Evolutionary conservation across 2,329 filamentous ascomycete species (phyloP), one percentile per base, ranked within the genome.

Genomic region (Aureobasidium uvarum): DNA sequence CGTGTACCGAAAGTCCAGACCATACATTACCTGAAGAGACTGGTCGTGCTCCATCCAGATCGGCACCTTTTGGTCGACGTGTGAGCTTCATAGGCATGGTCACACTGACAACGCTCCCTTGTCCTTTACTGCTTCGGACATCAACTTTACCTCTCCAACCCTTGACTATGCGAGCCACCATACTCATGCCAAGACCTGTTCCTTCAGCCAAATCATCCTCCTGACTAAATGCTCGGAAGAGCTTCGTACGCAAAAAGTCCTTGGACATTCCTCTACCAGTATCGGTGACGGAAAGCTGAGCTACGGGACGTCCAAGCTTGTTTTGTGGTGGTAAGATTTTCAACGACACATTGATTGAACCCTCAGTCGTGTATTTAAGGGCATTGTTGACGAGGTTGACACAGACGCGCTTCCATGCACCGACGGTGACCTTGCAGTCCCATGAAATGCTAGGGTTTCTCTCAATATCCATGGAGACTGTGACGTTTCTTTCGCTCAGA

Each of bases 311-410:
- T 62, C 66, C 7, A 59, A 68, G 70, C 67, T 25, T 60, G 2
- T 11, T 63, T 25, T 23, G 4, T 1, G 41, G 39, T 14, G 13
- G 66, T 62, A 20, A 62, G 63, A 8, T 64, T 16, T 51, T 55
- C 18, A 60, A 25, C 1, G 33, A 68, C 5, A 81, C 70, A 10
- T 71, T 68, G 64, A 83, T 79, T 36, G 74, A 77, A 0, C 81
- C 80, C 33, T 72, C 67, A 0, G 70, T 65, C 0, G 79, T 82
- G 67, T 83, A 82, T 67, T 83, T 83, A 7, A 83, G 70, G 0
- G 80, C 74, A 70, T 83, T 83, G 4, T 78, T 78, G 7, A 82
- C 77, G 0, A 68, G 63, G 62, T 82, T 82, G 73, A 80, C 80
- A 20, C 80, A 68, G 6, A 82, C 73, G 5, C 80, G 73, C 5